phyloP scores from a whole-genome alignment of 1,284 basidiomycete genomes.

The Rhodofomes roseus region DNA sequence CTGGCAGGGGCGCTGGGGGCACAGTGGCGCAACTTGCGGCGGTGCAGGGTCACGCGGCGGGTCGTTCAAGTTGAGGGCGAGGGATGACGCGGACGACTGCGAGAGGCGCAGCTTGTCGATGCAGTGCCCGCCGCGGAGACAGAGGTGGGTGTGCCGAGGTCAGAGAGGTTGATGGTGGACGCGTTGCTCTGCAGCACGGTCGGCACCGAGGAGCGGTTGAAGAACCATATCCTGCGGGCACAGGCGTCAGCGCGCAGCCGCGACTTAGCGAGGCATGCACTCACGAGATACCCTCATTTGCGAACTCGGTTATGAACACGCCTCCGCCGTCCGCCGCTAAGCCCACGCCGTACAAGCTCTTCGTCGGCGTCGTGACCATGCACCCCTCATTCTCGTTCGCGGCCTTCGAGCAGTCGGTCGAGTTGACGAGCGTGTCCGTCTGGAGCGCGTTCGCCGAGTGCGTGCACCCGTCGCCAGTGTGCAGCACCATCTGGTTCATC shows the following conservation, averaged over 20 bases:
- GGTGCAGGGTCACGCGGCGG: constrained; percentile 22
- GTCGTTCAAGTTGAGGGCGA: constrained; percentile 40
- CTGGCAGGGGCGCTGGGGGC: constrained; percentile 8
- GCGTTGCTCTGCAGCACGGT: constrained; percentile 47
- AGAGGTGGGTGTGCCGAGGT: constrained; percentile 58
- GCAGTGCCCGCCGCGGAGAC: constrained; percentile 35
- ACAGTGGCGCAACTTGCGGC: constrained; percentile 28
- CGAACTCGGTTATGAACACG: constrained; percentile 73
- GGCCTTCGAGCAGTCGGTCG: constrained; percentile 55
- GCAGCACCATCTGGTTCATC: constrained; percentile 60
- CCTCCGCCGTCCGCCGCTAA: constrained; percentile 63
- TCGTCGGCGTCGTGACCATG: constrained; percentile 47
- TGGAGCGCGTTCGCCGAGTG: no score
- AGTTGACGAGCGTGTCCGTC: constrained; percentile 48
- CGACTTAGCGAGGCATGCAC: constrained; percentile 16
- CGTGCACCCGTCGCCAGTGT: no score
- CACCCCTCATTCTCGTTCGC: constrained; percentile 62
- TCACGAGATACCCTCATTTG: constrained; percentile 59
- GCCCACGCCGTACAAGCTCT: constrained; percentile 55
- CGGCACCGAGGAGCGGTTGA: constrained; percentile 61
- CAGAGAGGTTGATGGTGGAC: constrained; percentile 56
- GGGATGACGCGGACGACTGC: constrained; percentile 38
- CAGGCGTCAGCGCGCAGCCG: not conserved
- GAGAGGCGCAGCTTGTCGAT: constrained; percentile 34
- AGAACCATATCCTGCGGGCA: no score